phyloP scores from a whole-genome alignment of 495 filamentous ascomycete genomes.

The Neurospora sp. region DNA sequence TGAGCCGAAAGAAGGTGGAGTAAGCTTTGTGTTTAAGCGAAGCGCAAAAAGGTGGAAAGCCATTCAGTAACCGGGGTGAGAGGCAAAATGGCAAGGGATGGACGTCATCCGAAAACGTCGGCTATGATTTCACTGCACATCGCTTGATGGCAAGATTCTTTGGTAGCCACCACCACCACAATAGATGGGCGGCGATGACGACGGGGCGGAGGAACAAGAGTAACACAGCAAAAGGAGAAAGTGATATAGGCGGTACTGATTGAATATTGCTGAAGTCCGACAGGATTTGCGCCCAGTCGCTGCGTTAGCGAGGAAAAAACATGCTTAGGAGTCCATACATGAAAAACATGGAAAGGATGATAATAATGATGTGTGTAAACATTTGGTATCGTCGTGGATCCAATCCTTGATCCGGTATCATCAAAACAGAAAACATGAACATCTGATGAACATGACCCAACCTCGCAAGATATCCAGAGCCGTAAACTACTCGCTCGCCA shows the following conservation, averaged over 20 bases:
- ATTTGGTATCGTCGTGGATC: not conserved
- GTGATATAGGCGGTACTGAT: not conserved
- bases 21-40: not conserved
- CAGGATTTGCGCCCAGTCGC: not conserved
- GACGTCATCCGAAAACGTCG: not conserved
- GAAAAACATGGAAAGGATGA: not conserved
- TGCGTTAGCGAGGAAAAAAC: not conserved
- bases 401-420: not conserved
- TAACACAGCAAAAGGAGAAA: not conserved
- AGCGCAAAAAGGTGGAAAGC: not conserved
- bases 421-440: not conserved
- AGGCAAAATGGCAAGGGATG: not conserved
- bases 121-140: not conserved
- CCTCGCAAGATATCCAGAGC: not conserved
- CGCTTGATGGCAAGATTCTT: not conserved
- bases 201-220: not conserved
- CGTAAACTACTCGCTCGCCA: not conserved
- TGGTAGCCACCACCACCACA: not conserved
- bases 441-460: not conserved
- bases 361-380: not conserved
- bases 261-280: not conserved
- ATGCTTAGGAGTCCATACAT: not conserved
- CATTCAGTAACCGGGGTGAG: not conserved
- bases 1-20: not conserved
- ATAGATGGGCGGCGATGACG: not conserved